phyloP scores from a whole-genome alignment of 176 grass and related monocot species.

The Echinochloa phyllopogon region DNA sequence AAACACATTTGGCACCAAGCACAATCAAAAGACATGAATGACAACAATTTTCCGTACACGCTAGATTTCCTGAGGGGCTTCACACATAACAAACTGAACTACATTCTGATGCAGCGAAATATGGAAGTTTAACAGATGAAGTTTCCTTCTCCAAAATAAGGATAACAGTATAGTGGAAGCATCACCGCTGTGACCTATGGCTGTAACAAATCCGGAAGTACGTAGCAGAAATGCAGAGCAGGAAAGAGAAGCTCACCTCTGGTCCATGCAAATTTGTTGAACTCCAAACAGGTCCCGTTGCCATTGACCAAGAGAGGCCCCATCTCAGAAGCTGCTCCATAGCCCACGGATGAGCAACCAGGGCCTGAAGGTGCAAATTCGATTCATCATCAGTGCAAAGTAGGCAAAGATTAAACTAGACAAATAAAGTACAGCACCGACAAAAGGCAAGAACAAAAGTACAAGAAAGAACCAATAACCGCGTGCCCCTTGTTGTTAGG shows the following conservation, averaged over 20 bases:
- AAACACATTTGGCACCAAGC: neutral
- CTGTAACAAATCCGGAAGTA: neutral
- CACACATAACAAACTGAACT: neutral
- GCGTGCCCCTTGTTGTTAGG: neutral
- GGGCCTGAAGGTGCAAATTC: constrained; percentile 49
- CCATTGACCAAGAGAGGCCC: constrained; percentile 70
- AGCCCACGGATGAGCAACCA: constrained; percentile 89
- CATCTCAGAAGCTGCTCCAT: constrained; percentile 78
- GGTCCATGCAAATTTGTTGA: constrained; percentile 87
- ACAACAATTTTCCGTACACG: neutral
- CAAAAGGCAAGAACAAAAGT: neutral
- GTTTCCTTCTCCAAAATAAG: neutral
- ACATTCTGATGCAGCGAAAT: neutral
- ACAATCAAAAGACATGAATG: neutral
- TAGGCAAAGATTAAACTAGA: neutral
- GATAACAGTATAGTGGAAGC: neutral
- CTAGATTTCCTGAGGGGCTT: neutral
- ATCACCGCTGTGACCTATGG: no score
- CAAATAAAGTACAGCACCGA: neutral
- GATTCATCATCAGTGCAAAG: neutral
- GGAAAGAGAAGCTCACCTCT: constrained; percentile 44
- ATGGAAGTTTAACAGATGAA: neutral
- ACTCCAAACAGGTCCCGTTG: constrained; percentile 67
- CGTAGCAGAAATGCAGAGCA: neutral
- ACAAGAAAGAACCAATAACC: neutral